Base-by-base conservation (phyloP, 2,329 filamentous ascomycete species). In the Falciphora oryzae region DNA sequence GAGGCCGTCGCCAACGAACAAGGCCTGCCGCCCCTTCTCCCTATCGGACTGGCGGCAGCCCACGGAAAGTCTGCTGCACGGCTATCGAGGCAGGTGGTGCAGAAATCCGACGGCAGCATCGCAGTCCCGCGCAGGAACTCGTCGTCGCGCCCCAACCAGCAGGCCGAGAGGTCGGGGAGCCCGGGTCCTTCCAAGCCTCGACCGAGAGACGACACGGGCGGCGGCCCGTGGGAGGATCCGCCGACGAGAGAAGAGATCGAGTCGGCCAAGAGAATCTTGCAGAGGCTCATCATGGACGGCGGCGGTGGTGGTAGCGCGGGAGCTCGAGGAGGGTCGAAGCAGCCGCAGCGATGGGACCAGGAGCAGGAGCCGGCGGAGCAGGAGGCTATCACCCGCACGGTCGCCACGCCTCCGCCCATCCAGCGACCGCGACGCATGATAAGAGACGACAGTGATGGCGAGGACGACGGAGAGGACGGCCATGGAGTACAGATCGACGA, bases 61-160 rank as follows among this genome's bases (percentile, higher is more conserved):
- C 2, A 35, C 32, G 38, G 38, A 8, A 3, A 22, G 38, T 7
- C 38, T 22, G 16, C 16, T 22, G 16, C 16, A 16, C 16, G 60
- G 6, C 31, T 63, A 22, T 32, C 38, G n/a, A 63, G 31, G n/a
- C 13, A 57, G 3, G 18, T 57, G 29, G 28, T 63, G 13, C 61
- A 63, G 27, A 44, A 18, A 22, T 63, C 61, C 14, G 61, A 63
- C 61, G 61, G 61, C 28, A 63, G 28, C 61, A 57, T 61, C 16
- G 59, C 44, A n/a, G 59, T 65, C 22, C 63, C 63, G 14, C 8
- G 22, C 50, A 53, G 63, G 25, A 32, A 28, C 56, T 65, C 63
- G 25, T 65, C 63, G 13, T 44, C 59, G 58, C 61, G 27, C 11
- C 31, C 2, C 44, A 28, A 27, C 4, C 32, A 1, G 8, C 38